Percentiles rank a stretch among this genome's conserved stretches.
Conservation (phyloP, 164 flowering plant genomes). For the Macadamia integrifolia region DNA sequence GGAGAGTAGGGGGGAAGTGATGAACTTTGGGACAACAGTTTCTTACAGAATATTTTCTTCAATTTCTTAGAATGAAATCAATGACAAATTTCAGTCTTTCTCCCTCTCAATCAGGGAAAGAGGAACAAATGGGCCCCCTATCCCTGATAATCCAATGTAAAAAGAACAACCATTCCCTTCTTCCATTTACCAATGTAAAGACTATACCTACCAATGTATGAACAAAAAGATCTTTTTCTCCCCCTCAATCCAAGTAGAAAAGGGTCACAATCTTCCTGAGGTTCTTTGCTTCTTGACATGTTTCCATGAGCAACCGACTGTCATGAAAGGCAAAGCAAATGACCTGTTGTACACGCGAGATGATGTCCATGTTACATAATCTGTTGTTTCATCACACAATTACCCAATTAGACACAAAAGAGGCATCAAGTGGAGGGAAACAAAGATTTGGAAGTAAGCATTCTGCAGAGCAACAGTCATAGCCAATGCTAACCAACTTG, state of each 20-base stretch:
- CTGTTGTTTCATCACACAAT: slow-evolving; percentile 32
- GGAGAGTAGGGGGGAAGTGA: no score
- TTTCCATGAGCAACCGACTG: slow-evolving; percentile 90
- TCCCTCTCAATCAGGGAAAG: background rate
- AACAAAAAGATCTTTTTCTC: background rate
- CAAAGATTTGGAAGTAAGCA: no score
- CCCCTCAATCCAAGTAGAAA: slow-evolving; percentile 69
- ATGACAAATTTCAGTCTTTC: background rate
- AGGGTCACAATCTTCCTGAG: slow-evolving; percentile 92
- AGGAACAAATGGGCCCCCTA: background rate
- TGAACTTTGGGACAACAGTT: no score
- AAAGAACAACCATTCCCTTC: background rate
- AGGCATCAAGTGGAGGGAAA: background rate
- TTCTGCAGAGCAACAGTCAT: no score
- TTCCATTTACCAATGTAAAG: background rate
- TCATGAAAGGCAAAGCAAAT: slow-evolving; percentile 99
- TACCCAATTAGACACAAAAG: background rate
- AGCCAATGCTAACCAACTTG: no score
- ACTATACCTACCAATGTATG: background rate
- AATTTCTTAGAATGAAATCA: background rate
- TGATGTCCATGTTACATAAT: slow-evolving; percentile 94
- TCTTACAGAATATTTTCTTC: background rate
- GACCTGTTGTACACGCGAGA: slow-evolving; percentile 94
- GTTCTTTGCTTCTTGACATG: slow-evolving; percentile 93
- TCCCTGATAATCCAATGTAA: background rate